Percentiles rank a stretch among this genome's conserved stretches.
Conservation (phyloP, 2,329 filamentous ascomycete genomes). For the Elsinoe batatas region DNA sequence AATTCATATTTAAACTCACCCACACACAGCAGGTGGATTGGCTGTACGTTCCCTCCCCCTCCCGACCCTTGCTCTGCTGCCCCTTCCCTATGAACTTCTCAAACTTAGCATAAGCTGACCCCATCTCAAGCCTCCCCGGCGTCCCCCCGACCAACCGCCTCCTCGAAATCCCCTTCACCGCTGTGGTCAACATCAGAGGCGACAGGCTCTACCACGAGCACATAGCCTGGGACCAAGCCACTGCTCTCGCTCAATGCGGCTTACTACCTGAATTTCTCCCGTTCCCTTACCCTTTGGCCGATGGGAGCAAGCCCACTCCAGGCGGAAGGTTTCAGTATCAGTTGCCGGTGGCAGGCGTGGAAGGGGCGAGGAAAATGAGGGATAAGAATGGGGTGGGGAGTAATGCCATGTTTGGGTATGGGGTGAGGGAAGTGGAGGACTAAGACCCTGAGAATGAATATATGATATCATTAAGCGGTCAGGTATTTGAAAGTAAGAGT, state of each 20-base stretch:
- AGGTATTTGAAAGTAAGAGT: too few species aligned
- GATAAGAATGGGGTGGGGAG: slow-evolving; percentile 41
- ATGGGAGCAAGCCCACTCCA: slow-evolving; percentile 25
- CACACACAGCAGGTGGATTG: slow-evolving; percentile 46
- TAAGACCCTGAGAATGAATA: not conserved
- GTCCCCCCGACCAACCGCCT: slow-evolving; percentile 39
- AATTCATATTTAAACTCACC: slow-evolving; percentile 45
- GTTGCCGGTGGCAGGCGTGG: slow-evolving; percentile 50
- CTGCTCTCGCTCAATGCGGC: slow-evolving; percentile 47
- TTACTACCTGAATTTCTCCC: slow-evolving; percentile 45
- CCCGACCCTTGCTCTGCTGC: not conserved
- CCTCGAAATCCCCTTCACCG: slow-evolving; percentile 53
- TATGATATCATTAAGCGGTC: too few species aligned
- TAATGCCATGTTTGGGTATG: slow-evolving; percentile 47
- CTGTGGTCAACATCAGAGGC: slow-evolving; percentile 57
- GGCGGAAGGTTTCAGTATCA: slow-evolving; percentile 47
- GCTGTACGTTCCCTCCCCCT: slow-evolving; percentile 35
- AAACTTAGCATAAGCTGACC: not conserved
- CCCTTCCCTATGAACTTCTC: too few species aligned
- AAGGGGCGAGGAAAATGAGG: slow-evolving; percentile 43
- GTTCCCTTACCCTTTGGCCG: slow-evolving; percentile 46
- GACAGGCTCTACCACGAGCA: slow-evolving; percentile 62
- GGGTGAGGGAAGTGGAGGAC: slow-evolving; percentile 20
- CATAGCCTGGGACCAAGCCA: slow-evolving; percentile 60
- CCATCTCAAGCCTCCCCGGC: slow-evolving; percentile 42